Evolutionary conservation across 2,329 filamentous ascomycete genomes (phyloP).

Genomic region (Clonostachys solani): DNA sequence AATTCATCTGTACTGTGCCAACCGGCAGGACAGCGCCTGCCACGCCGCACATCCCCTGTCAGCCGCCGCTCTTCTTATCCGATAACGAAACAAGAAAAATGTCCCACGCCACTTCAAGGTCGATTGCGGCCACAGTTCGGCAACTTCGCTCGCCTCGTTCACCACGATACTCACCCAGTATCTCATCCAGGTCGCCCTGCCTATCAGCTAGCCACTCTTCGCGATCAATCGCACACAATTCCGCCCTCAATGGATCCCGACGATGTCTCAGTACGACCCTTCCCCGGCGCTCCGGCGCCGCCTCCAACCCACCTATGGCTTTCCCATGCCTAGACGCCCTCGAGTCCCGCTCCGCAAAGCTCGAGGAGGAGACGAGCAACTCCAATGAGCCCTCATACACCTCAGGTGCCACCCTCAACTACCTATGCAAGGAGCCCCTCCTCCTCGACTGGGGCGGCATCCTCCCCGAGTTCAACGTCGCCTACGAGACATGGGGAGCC

Average conservation of each 20-base stretch:
- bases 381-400: conserved; percentile 96
- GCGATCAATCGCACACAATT: too few species aligned
- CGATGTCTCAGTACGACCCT: conserved; percentile 10
- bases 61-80: too few species aligned
- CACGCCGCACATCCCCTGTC: too few species aligned
- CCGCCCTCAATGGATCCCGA: not conserved
- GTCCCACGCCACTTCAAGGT: too few species aligned
- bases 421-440: conserved; percentile 69
- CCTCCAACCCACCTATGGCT: conserved; percentile 77
- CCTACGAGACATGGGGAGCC: conserved; percentile 88
- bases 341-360: conserved; percentile 71
- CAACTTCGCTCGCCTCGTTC: too few species aligned
- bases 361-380: conserved; percentile 53
- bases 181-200: too few species aligned
- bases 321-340: conserved; percentile 88
- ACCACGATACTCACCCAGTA: too few species aligned
- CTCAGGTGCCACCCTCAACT: conserved; percentile 75
- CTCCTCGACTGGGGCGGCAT: conserved; percentile 93
- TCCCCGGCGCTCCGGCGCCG: conserved; percentile 21
- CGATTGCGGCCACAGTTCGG: too few species aligned
- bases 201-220: too few species aligned
- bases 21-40: too few species aligned
- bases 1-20: too few species aligned
- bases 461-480: conserved; percentile 83
- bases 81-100: too few species aligned